Evolutionary conservation across 306 rosid species (phyloP).

Genomic region (Citrullus amarus): DNA sequence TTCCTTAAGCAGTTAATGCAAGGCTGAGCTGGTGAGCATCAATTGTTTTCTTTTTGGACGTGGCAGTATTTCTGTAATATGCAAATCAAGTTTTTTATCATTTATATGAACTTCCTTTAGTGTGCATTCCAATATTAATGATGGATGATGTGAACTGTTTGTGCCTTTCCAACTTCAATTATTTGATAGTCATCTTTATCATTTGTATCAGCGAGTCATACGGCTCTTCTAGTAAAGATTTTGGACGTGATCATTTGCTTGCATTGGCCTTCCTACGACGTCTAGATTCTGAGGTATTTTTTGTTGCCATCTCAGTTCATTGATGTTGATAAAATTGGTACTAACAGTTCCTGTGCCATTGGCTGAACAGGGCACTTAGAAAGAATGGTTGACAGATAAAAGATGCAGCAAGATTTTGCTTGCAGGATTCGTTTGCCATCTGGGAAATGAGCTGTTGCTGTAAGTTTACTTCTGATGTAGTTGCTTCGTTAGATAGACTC

Average conservation of each 20-base stretch:
- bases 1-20: background rate
- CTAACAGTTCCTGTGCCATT: background rate
- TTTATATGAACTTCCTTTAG: background rate
- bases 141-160: background rate
- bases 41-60: background rate
- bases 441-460: background rate
- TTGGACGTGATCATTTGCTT: background rate
- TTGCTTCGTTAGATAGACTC: background rate
- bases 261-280: background rate
- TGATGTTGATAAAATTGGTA: background rate
- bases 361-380: background rate
- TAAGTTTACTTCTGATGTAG: background rate
- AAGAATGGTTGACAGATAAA: background rate
- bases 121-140: background rate
- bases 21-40: background rate
- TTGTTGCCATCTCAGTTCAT: background rate
- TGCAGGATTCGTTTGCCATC: background rate
- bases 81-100: background rate
- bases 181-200: background rate
- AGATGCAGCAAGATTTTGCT: background rate
- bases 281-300: background rate
- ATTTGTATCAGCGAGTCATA: background rate
- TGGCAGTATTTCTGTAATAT: background rate
- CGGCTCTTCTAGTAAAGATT: background rate
- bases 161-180: background rate